These are phyloP conservation scores for Calcarisporium arbuscula DNA, from an alignment of 2,329 filamentous ascomycete species.

Conservation along the genomic window DNA sequence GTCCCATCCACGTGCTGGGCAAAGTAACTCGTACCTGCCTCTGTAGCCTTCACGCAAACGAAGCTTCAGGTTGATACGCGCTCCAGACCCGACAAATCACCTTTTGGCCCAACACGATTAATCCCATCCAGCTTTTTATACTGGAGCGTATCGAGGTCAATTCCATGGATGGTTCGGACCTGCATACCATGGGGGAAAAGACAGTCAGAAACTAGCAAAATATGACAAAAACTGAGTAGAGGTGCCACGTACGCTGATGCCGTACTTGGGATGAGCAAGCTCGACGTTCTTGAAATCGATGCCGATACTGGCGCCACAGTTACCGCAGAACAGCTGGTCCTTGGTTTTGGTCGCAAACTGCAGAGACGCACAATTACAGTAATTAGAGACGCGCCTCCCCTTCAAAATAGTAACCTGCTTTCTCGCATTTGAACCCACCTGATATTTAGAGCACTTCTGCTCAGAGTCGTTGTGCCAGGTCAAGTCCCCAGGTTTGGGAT, in stretches of 20 bases:
- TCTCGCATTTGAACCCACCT: conserved; percentile 18
- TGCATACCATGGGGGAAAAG: conserved; percentile 11
- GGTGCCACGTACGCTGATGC: conserved; percentile 33
- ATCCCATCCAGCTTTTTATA: conserved; percentile 31
- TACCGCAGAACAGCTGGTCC: conserved; percentile 43
- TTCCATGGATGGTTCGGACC: conserved; percentile 33
- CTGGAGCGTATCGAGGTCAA: conserved; percentile 32
- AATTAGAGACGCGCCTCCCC: too few species aligned
- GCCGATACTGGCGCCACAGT: conserved; percentile 39
- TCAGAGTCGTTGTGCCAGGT: conserved; percentile 36
- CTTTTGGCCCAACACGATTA: conserved; percentile 23
- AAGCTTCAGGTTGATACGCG: too few species aligned
- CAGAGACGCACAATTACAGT: too few species aligned
- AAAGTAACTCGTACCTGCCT: too few species aligned
- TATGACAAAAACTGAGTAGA: not conserved
- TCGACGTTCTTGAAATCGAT: conserved; percentile 34
- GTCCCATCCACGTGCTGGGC: too few species aligned
- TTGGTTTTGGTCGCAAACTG: conserved; percentile 42
- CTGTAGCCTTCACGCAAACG: too few species aligned
- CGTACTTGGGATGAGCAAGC: conserved; percentile 28
- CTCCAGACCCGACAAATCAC: conserved; percentile 29
- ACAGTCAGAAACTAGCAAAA: not conserved
- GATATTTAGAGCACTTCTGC: conserved; percentile 27
- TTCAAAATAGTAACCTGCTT: too few species aligned
- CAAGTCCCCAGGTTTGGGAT: conserved; percentile 32